Conservation (phyloP, 306 rosid species). For the Lotus japonicus region DNA sequence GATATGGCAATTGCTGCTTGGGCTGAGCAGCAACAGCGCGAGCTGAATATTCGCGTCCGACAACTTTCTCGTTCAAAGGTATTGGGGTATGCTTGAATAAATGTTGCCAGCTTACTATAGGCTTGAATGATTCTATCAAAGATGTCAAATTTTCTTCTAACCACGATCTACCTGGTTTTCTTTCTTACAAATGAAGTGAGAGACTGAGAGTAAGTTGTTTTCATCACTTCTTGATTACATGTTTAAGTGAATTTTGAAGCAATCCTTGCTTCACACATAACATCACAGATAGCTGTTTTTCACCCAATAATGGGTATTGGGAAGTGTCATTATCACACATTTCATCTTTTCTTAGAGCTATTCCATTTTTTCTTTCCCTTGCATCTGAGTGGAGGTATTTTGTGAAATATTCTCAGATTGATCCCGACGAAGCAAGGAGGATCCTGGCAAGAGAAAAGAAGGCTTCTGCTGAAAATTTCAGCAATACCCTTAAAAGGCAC, state of each 20-base stretch:
- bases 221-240: background rate
- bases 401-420: slow-evolving; percentile 49
- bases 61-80: slow-evolving; percentile 95
- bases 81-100: slow-evolving; percentile 1
- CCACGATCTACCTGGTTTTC: slow-evolving; percentile 16
- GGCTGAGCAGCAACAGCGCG: slow-evolving; percentile 97
- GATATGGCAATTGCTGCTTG: slow-evolving; percentile 97
- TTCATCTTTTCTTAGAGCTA: background rate
- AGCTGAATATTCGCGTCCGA: slow-evolving; percentile 75
- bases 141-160: slow-evolving; percentile 8
- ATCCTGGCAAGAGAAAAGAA: slow-evolving; percentile 80
- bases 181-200: background rate
- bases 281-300: slow-evolving; percentile 2
- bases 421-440: slow-evolving; percentile 78
- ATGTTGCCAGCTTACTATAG: slow-evolving; percentile 14
- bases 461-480: slow-evolving; percentile 65
- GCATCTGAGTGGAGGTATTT: slow-evolving; percentile 22
- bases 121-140: slow-evolving; percentile 18
- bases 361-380: background rate
- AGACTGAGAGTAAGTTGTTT: background rate
- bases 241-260: background rate
- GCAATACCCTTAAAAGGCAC: slow-evolving; percentile 79
- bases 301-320: background rate
- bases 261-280: background rate
- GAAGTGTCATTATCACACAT: background rate